Evolutionary conservation across 148 eudicot species (phyloP).

Genomic region (Fallopia convolvulus): DNA sequence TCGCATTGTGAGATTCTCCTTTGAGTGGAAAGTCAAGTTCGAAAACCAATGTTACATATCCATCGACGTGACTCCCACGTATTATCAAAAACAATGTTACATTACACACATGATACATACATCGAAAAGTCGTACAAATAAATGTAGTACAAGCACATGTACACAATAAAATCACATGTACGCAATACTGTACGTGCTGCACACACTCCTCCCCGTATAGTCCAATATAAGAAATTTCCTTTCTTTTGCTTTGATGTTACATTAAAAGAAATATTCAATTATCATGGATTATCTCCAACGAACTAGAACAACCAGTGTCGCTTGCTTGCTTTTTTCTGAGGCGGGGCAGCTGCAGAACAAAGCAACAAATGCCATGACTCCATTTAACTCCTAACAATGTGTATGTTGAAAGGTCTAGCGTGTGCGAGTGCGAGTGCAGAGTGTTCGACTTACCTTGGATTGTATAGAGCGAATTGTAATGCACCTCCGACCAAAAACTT

Average conservation of each 20-base stretch:
- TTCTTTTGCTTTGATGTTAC: neutral
- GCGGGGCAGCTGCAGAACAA: conserved; percentile 49
- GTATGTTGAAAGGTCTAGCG: neutral
- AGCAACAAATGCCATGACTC: conserved; percentile 7
- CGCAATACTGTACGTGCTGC: neutral
- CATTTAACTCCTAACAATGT: neutral
- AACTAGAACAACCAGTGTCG: conserved; percentile 72
- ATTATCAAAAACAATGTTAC: neutral
- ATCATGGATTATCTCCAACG: neutral
- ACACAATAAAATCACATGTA: neutral
- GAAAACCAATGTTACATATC: too few relatives aligned
- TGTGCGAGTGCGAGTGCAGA: neutral
- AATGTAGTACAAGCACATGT: neutral
- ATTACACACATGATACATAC: neutral
- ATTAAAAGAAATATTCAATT: neutral
- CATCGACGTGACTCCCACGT: too few relatives aligned
- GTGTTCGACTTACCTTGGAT: conserved; percentile 45
- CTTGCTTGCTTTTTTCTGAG: conserved; percentile 51
- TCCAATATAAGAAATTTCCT: neutral
- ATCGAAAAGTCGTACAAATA: neutral
- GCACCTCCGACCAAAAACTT: conserved; percentile 97
- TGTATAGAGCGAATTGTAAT: conserved; percentile 82
- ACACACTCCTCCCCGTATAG: neutral
- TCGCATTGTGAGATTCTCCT: too few relatives aligned
- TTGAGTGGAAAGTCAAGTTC: too few relatives aligned